phyloP scores from a whole-genome alignment of 176 grass and related monocot genomes.

The Oryza nivara region DNA sequence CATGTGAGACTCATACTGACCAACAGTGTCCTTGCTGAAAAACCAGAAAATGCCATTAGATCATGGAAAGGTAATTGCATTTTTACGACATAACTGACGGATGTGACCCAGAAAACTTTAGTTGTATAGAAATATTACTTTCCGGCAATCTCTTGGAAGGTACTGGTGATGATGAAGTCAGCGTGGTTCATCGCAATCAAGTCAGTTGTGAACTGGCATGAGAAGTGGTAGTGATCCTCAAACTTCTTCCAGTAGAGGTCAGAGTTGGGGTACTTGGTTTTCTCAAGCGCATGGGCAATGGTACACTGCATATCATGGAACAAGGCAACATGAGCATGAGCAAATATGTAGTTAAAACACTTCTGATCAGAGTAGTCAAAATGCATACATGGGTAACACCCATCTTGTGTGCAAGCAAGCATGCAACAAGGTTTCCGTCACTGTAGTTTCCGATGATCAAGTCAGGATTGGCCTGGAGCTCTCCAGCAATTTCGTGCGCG shows the following conservation, averaged over 20 bases:
- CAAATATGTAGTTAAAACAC: background rate
- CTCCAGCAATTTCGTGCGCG: constrained; percentile 88
- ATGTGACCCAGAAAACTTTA: constrained; percentile 11
- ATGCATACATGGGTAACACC: constrained; percentile 82
- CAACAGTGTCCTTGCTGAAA: constrained; percentile 98
- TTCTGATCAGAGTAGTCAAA: background rate
- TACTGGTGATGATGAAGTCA: constrained; percentile 98
- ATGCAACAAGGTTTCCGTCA: constrained; percentile 98
- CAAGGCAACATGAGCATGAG: constrained; percentile 33
- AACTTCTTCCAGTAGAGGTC: constrained; percentile 99
- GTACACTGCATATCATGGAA: constrained; percentile 69
- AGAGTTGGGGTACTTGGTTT: constrained; percentile 98
- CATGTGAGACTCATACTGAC: constrained; percentile 96
- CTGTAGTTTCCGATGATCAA: constrained; percentile 99
- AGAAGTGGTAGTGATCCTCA: constrained; percentile 99
- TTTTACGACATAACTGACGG: background rate
- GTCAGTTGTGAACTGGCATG: constrained; percentile 98
- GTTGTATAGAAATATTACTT: constrained; percentile 45
- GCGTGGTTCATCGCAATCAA: constrained; percentile 99
- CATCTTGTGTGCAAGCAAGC: constrained; percentile 90
- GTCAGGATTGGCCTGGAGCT: constrained; percentile 90
- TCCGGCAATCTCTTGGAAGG: constrained; percentile 99
- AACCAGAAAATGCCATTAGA: constrained; percentile 27
- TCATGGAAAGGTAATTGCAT: background rate
- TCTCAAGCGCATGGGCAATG: constrained; percentile 98